Evolutionary conservation across 2,329 filamentous ascomycete genomes (phyloP), one percentile per base, ranked within the genome.

Genomic region (Escovopsis weberi): DNA sequence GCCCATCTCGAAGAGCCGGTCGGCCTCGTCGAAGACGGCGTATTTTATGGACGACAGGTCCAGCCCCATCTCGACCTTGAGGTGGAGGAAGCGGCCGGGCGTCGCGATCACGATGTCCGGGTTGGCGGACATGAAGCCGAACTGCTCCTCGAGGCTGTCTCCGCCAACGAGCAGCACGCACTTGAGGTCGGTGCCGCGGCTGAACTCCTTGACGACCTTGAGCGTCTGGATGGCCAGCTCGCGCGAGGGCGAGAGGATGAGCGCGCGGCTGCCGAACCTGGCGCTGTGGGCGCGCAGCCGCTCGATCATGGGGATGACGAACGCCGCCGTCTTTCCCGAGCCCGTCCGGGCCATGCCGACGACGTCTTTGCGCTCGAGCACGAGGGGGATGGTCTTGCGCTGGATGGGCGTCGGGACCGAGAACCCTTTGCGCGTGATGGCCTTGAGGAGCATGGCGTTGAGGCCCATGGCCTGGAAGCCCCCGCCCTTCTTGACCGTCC

Each of bases 311-410:
- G 91, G 91, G 50, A 98, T 93, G 26, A 96, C 87, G 61, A 98
- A 98, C 19, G 91, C 91, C 1, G 88, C 91, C 1, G 93, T 98
- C 69, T 98, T 98, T 67, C 91, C 91, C 18, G 88, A 96, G 59
- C 91, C 91, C n/a, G 93, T 98, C 51, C 93, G 75, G 7, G 91
- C 91, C 91, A 98, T 98, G 51, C 88, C 93, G 23, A 98, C 89
- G n/a, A 96, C 85, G 71, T 98, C 91, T 63, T 87, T 85, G 42
- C 82, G 77, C 47, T 93, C 84, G 52, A 96, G 70, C 43, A 98
- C 78, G 43, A 96, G 69, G 4, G 91, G 93, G 39, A 98, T 94
- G 2, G 91, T 85, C 64, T 96, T 96, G 52, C 91, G 78, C 67
- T 98, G 91, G 61, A 98, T 98, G 0, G 91, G 91, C 0, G 91